A percentile compares a stretch with the other conserved stretches of the same genome.
Evolutionary conservation across 176 grass and related monocot species (phyloP).

Genomic region (Stipa capillata): DNA sequence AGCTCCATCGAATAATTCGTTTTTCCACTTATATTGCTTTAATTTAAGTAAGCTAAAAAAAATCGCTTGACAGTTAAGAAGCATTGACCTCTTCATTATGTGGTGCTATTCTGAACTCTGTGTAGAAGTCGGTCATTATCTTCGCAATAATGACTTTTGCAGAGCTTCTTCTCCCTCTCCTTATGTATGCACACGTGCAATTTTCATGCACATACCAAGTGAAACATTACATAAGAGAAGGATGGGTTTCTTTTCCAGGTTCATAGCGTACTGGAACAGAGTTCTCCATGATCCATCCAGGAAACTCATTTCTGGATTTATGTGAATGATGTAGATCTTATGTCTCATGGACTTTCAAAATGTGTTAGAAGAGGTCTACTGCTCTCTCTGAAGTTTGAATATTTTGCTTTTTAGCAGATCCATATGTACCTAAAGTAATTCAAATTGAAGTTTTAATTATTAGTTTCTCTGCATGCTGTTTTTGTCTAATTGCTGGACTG

Average conservation of each 20-base stretch:
- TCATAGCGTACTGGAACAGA: neutral
- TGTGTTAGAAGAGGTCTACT: slow-evolving; percentile 18
- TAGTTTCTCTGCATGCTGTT: neutral
- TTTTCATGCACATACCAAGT: slow-evolving; percentile 17
- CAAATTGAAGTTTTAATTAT: neutral
- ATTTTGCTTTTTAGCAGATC: slow-evolving; percentile 1
- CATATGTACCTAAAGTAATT: neutral
- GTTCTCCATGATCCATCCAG: slow-evolving; percentile 29
- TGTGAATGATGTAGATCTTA: slow-evolving; percentile 25
- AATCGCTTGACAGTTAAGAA: neutral
- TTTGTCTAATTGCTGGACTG: neutral
- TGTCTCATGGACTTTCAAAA: slow-evolving; percentile 11
- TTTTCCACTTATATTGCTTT: neutral
- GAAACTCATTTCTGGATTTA: slow-evolving; percentile 21
- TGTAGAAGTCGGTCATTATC: neutral
- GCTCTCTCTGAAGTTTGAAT: slow-evolving; percentile 2
- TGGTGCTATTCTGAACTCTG: neutral
- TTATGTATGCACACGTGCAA: neutral
- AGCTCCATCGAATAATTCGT: neutral
- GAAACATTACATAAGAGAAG: slow-evolving; percentile 20
- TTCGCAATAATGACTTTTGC: neutral
- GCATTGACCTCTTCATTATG: neutral
- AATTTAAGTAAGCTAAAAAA: neutral
- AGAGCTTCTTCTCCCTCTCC: neutral
- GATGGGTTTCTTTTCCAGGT: slow-evolving; percentile 20